Percentiles rank a stretch among this genome's conserved stretches.
phyloP scores from a whole-genome alignment of 345 rosid species.

The Arabis alpina region DNA sequence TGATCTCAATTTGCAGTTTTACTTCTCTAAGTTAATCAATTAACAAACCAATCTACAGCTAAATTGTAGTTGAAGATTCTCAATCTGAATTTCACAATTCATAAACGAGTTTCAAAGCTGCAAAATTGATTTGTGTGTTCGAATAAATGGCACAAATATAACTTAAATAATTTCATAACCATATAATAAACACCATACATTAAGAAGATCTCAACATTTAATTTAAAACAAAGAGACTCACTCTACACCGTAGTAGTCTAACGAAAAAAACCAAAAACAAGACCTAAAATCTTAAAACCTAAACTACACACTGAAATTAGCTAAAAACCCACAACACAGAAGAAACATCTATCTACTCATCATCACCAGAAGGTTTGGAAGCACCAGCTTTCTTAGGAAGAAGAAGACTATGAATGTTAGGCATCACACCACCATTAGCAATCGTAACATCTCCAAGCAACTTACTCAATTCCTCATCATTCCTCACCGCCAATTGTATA shows the following conservation, averaged over 20 bases:
- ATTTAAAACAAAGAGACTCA: background rate
- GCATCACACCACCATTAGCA: constrained; percentile 96
- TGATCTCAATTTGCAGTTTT: too few relatives aligned
- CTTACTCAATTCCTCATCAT: constrained; percentile 92
- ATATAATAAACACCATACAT: background rate
- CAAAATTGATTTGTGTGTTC: too few relatives aligned
- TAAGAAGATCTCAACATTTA: background rate
- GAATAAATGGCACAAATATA: background rate
- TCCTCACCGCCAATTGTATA: constrained; percentile 85
- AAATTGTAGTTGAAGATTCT: background rate
- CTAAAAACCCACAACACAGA: background rate
- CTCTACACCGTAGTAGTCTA: background rate
- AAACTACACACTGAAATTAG: constrained; percentile 4
- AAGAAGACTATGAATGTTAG: constrained; percentile 90
- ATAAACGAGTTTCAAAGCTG: too few relatives aligned
- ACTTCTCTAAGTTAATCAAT: background rate
- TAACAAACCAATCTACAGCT: background rate
- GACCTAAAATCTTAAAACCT: background rate
- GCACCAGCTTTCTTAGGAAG: constrained; percentile 82
- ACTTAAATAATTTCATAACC: background rate
- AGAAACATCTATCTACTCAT: constrained; percentile 31
- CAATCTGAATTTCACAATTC: background rate
- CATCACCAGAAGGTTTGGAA: constrained; percentile 58
- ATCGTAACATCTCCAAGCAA: constrained; percentile 89
- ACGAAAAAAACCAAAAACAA: background rate